Conservation (phyloP, 768 basidiomycete species). For the Thelephora aurantiotincta region DNA sequence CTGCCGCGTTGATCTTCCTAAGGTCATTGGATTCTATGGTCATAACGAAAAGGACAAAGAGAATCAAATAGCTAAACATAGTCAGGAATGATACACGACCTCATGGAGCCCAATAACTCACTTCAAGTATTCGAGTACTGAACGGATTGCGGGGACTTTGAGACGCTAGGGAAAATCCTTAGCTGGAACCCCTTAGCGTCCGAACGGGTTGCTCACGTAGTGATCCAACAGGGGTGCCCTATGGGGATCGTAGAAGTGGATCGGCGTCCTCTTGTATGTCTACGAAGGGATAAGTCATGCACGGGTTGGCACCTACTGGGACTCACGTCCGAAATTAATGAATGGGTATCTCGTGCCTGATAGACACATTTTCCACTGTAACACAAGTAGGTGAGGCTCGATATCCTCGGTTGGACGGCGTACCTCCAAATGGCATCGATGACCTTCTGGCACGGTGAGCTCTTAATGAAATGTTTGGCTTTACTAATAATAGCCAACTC, state of each 20-base stretch:
- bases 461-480: conserved; percentile 83
- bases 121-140: conserved; percentile 85
- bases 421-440: conserved; percentile 76
- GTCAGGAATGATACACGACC: not conserved
- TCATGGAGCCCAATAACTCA: conserved; percentile 14
- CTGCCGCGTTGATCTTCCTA: conserved; percentile 47
- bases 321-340: conserved; percentile 78
- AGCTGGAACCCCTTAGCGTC: not conserved
- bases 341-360: conserved; percentile 74
- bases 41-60: conserved; percentile 67
- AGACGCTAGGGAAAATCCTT: conserved; percentile 24
- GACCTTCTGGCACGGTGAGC: conserved; percentile 79
- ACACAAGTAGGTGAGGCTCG: not conserved
- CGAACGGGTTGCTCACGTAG: conserved; percentile 48
- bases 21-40: conserved; percentile 64
- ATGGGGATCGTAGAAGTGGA: conserved; percentile 91
- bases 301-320: no score
- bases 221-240: conserved; percentile 91
- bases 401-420: conserved; percentile 10
- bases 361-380: conserved; percentile 35
- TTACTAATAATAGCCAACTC: conserved; percentile 84
- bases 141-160: conserved; percentile 86
- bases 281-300: conserved; percentile 14
- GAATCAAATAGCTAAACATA: conserved; percentile 50
- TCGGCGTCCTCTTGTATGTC: conserved; percentile 88